phyloP scores from a whole-genome alignment of 805 yeast species.

The Starmerella lactis-condensi region DNA sequence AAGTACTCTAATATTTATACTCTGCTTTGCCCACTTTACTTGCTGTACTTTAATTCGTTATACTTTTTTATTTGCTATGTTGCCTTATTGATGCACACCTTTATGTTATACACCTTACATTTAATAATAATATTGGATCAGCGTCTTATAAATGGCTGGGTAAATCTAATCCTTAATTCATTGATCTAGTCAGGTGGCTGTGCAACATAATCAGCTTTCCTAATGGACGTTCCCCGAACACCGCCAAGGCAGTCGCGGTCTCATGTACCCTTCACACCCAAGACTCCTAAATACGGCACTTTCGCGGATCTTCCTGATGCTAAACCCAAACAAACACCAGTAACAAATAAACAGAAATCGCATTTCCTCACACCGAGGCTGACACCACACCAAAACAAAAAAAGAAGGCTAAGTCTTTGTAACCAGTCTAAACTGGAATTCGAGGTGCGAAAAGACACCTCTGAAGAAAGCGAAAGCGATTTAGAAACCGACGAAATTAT shows the following conservation, averaged over 20 bases:
- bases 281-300: constrained; percentile 17
- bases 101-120: too few relatives aligned
- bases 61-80: too few relatives aligned
- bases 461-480: neutral
- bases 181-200: constrained; percentile 1
- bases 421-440: neutral
- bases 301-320: constrained; percentile 3
- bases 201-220: constrained; percentile 5
- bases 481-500: neutral
- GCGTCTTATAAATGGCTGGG: too few relatives aligned
- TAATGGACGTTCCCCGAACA: constrained; percentile 14
- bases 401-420: neutral
- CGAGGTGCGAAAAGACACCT: neutral
- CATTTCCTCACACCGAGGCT: constrained; percentile 8
- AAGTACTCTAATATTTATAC: too few relatives aligned
- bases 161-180: too few relatives aligned
- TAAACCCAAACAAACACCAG: constrained; percentile 1
- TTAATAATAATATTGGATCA: too few relatives aligned
- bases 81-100: too few relatives aligned
- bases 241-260: constrained; percentile 14
- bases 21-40: too few relatives aligned
- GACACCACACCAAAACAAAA: constrained; percentile 9
- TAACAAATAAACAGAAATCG: constrained; percentile 1
- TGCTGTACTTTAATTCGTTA: too few relatives aligned
- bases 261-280: constrained; percentile 15